These are phyloP conservation scores for Mortierella sp. DNA, from an alignment of 371 early-diverging fungal species.

Conservation along the genomic window DNA sequence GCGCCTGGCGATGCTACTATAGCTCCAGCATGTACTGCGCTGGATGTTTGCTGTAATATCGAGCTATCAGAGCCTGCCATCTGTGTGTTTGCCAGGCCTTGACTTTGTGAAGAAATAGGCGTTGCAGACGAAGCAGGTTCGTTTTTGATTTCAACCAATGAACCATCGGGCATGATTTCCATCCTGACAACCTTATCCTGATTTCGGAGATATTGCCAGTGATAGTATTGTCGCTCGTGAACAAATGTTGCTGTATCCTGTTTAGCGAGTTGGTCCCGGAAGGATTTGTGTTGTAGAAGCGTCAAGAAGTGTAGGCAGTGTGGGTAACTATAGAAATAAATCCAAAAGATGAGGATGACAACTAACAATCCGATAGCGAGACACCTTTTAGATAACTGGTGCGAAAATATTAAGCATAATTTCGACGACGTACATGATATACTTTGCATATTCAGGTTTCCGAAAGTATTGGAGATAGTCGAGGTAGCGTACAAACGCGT, in stretches of 20 bases:
- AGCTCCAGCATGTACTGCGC: background rate
- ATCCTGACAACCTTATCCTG: slow-evolving; percentile 55
- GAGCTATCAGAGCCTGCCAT: background rate
- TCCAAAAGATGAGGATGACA: background rate
- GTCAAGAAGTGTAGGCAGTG: slow-evolving; percentile 89
- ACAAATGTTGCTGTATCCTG: slow-evolving; percentile 82
- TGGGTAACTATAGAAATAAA: slow-evolving; percentile 76
- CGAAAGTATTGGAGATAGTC: slow-evolving; percentile 94
- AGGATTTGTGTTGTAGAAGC: slow-evolving; percentile 82
- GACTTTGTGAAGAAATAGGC: background rate
- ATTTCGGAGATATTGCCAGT: slow-evolving; percentile 82
- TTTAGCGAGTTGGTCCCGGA: slow-evolving; percentile 81
- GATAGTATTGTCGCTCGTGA: slow-evolving; percentile 89
- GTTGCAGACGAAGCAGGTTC: slow-evolving; percentile 10
- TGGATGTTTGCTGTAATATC: background rate
- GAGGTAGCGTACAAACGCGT: slow-evolving; percentile 87
- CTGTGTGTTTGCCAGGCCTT: background rate
- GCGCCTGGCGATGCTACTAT: background rate
- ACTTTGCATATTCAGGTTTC: slow-evolving; percentile 89
- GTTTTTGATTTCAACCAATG: slow-evolving; percentile 38
- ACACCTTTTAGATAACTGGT: background rate
- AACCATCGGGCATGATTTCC: slow-evolving; percentile 52
- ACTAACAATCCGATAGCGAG: background rate
- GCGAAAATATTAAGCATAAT: background rate
- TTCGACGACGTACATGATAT: slow-evolving; percentile 73